Evolutionary conservation across 2,329 filamentous ascomycete genomes (phyloP), one percentile per base, ranked within the genome.

Genomic region (Acephala macrosclerotiorum): DNA sequence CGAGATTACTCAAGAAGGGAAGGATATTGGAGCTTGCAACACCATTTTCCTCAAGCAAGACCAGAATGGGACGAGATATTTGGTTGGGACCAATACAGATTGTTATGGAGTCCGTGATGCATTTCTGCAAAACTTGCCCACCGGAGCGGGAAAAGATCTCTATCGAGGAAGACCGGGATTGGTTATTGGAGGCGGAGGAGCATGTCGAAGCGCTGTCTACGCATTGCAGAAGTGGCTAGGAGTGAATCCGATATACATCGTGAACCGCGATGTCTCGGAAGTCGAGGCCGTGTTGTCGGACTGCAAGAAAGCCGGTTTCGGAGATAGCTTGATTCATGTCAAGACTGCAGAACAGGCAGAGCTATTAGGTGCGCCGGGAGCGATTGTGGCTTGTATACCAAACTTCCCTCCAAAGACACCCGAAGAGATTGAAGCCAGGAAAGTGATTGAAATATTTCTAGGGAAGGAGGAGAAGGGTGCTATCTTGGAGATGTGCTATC

Each of bases 1-100:
- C 74, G 86, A 89, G 63, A 80, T 94, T 53, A 93, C 91, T 11
- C 84, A 87, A 36, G 91, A 93, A 77, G 91, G 88, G 72, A 84
- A 85, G 56, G 87, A 89, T 38, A 89, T 93, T 29, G 91, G 91
- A 60, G 91, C 91, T 60, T 91, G 90, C 80, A 94, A 95, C 82
- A 94, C 91, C 0, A 84, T 94, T 64, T 94, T 90, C 80, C 85
- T 42, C 69, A 79, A 65, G 57, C 29, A 33, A 22, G 64, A 66
- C 29, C 53, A 58, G 36, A 55, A 65, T 42, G 70, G 70, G 14
- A 61, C 65, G 25, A 53, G 66, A 22, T 20, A 64, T 22, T 42
- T 70, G 25, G 61, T 63, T 49, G 92, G 91, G 64, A 90, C 91
- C 58, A 94, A 95, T 80, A 94, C 92, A 3, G 92, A 94, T 78